A percentile compares a stretch with the other conserved stretches of the same genome.
These are phyloP conservation scores for Podospora pseudopauciseta DNA, from an alignment of 495 filamentous ascomycete species.

Conservation along the genomic window DNA sequence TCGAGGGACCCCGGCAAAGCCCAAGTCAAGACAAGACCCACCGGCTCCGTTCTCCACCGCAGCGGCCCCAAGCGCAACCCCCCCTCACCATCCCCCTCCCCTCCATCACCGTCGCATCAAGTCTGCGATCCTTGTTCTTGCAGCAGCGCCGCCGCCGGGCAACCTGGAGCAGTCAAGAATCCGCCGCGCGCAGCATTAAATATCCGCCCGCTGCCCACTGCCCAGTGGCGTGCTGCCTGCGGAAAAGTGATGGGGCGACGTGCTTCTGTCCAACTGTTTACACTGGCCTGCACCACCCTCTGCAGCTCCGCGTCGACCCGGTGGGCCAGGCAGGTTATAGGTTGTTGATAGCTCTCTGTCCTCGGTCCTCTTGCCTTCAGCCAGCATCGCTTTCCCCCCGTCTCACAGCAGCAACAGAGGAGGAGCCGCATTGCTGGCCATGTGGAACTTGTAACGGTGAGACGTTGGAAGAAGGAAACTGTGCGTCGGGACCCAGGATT, in stretches of 20 bases:
- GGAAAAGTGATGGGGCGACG: background rate
- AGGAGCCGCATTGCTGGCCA: conserved; percentile 35
- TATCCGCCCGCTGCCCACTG: conserved; percentile 17
- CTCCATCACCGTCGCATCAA: conserved; percentile 38
- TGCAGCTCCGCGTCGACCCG: conserved; percentile 25
- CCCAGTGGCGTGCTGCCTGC: conserved; percentile 26
- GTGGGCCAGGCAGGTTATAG: conserved; percentile 20
- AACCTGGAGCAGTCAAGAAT: conserved; percentile 13
- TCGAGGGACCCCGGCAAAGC: conserved; percentile 3
- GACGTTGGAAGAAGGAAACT: conserved; percentile 23
- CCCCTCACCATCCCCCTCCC: conserved; percentile 22
- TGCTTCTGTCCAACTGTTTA: background rate
- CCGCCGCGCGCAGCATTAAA: conserved; percentile 20
- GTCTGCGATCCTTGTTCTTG: conserved; percentile 30
- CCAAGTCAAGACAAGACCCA: conserved; percentile 17
- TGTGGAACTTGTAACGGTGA: conserved; percentile 32
- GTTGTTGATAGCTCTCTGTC: conserved; percentile 25
- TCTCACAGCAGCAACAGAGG: conserved; percentile 14
- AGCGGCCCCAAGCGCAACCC: conserved; percentile 20
- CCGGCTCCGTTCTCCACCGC: conserved; percentile 23
- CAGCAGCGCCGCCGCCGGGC: conserved; percentile 28
- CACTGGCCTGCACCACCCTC: conserved; percentile 15
- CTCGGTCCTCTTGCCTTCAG: conserved; percentile 20
- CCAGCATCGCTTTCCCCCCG: conserved; percentile 6
- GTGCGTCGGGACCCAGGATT: conserved; percentile 16